These are phyloP conservation scores for Monosporascus sp. DNA, from an alignment of 2,329 filamentous ascomycete genomes.

Conservation along the genomic window DNA sequence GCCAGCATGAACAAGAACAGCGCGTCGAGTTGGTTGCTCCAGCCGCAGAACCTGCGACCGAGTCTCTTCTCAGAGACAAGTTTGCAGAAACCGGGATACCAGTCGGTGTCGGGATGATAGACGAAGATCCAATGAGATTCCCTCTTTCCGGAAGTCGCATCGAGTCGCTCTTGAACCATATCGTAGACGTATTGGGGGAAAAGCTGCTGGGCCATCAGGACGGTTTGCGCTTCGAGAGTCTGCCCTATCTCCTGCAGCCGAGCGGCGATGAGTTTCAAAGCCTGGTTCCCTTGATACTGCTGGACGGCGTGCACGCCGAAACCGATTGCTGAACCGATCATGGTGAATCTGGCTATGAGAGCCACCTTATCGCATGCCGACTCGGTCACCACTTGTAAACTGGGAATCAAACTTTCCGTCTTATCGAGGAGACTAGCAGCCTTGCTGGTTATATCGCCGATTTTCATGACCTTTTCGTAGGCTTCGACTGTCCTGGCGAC, in stretches of 20 bases:
- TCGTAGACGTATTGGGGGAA: slow-evolving; percentile 32
- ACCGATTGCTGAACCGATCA: slow-evolving; percentile 24
- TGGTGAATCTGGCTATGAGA: slow-evolving; percentile 26
- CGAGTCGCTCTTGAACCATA: slow-evolving; percentile 31
- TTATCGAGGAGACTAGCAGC: not conserved
- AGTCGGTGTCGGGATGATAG: slow-evolving; percentile 35
- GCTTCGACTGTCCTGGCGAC: slow-evolving; percentile 1
- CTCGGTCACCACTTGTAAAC: slow-evolving; percentile 31
- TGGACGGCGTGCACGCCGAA: slow-evolving; percentile 30
- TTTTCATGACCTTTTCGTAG: not conserved
- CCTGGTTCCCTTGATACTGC: slow-evolving; percentile 32
- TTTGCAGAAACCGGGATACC: slow-evolving; percentile 34
- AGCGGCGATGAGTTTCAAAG: slow-evolving; percentile 30
- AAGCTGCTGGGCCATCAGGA: slow-evolving; percentile 31
- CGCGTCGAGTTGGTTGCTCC: slow-evolving; percentile 34
- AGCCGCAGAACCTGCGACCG: slow-evolving; percentile 30
- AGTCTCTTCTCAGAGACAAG: slow-evolving; percentile 28
- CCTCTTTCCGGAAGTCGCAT: slow-evolving; percentile 25
- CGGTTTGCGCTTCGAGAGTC: slow-evolving; percentile 30
- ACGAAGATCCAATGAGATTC: slow-evolving; percentile 33
- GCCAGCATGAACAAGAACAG: slow-evolving; percentile 34
- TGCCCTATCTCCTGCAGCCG: slow-evolving; percentile 29
- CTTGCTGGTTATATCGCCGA: not conserved
- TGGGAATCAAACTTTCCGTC: slow-evolving; percentile 20
- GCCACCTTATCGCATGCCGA: slow-evolving; percentile 28